Conservation (phyloP, 1,284 basidiomycete species). For the Taiwanofungus camphoratus region DNA sequence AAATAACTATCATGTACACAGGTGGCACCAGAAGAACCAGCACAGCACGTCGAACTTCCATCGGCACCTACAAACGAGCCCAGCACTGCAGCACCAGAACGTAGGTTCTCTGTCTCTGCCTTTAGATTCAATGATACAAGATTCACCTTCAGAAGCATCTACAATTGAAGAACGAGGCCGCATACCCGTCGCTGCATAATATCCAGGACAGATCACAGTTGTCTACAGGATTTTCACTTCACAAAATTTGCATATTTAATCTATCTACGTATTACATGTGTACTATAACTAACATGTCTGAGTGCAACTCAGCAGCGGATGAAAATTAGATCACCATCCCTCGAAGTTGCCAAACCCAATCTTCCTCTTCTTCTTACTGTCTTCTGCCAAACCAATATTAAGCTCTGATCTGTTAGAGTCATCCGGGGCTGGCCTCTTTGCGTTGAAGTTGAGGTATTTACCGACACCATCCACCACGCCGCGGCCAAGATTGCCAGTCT, state of each 20-base stretch:
- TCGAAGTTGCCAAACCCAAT: constrained; percentile 79
- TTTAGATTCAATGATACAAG: background rate
- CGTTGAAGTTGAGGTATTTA: constrained; percentile 53
- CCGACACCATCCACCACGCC: constrained; percentile 40
- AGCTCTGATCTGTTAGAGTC: background rate
- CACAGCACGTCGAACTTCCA: constrained; percentile 32
- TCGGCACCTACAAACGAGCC: constrained; percentile 46
- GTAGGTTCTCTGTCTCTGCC: constrained; percentile 13
- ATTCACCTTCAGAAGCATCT: constrained; percentile 1
- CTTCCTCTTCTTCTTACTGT: constrained; percentile 66
- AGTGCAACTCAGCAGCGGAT: constrained; percentile 16
- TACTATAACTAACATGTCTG: constrained; percentile 12
- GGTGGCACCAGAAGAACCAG: constrained; percentile 17
- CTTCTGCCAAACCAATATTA: constrained; percentile 26
- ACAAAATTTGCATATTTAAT: too few species aligned
- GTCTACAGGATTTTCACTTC: background rate
- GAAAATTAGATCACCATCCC: constrained; percentile 42
- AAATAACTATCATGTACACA: constrained; percentile 8
- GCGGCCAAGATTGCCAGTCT: constrained; percentile 22
- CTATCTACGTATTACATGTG: background rate
- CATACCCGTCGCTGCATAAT: constrained; percentile 40
- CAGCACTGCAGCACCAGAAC: constrained; percentile 23
- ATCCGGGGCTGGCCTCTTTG: constrained; percentile 39
- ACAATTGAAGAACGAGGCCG: constrained; percentile 26
- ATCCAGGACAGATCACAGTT: constrained; percentile 3